A percentile compares a stretch with the other conserved stretches of the same genome.
Evolutionary conservation across 352 stramenopile species (phyloP).

Genomic region (Salisapilia sapeloensis): DNA sequence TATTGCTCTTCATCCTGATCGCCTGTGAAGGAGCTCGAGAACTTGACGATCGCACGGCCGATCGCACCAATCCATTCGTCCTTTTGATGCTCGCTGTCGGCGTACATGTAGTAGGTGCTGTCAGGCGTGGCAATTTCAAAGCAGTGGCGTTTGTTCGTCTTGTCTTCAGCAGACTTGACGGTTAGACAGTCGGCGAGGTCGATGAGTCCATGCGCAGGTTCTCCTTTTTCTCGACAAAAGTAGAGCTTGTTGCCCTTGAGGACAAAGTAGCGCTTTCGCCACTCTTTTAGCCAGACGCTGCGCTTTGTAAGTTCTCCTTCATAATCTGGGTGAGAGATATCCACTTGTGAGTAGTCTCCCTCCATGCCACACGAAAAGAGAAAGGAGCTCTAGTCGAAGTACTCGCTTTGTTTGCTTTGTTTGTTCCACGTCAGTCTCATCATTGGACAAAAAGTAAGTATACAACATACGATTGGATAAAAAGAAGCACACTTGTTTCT

Average conservation of each 20-base stretch:
- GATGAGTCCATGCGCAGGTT: conserved; percentile 78
- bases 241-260: conserved; percentile 86
- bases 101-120: conserved; percentile 86
- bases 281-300: conserved; percentile 86
- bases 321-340: conserved; percentile 74
- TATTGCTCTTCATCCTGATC: conserved; percentile 63
- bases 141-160: conserved; percentile 85
- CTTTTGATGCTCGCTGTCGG: conserved; percentile 83
- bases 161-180: conserved; percentile 83
- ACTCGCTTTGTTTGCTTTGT: too few relatives aligned
- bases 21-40: conserved; percentile 91
- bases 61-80: conserved; percentile 92
- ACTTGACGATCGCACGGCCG: conserved; percentile 94
- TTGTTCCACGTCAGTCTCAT: too few relatives aligned
- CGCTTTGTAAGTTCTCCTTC: conserved; percentile 82
- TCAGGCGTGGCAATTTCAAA: conserved; percentile 83
- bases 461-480: too few relatives aligned
- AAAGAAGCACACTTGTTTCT: too few relatives aligned
- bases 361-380: conserved; percentile 35
- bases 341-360: conserved; percentile 50
- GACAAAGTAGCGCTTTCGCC: conserved; percentile 82
- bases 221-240: conserved; percentile 58
- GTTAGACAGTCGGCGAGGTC: conserved; percentile 81
- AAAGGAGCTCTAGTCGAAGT: too few relatives aligned
- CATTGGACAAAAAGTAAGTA: too few relatives aligned